These are phyloP conservation scores for Wickerhamomyces sp. DNA, from an alignment of 1,139 yeast genomes.

Conservation along the genomic window DNA sequence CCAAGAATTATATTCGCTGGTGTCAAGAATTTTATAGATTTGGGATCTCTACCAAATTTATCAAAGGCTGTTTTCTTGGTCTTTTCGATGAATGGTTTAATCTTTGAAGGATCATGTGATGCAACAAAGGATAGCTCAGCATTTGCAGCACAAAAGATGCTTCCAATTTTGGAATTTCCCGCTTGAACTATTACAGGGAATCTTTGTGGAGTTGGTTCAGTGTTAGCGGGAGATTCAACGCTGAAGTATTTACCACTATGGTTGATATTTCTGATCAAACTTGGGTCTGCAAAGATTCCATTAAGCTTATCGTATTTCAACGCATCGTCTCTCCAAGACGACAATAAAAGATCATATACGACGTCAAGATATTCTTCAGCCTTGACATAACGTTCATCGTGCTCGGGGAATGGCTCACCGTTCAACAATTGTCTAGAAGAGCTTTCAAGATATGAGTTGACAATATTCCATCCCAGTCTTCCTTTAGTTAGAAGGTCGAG, in stretches of 20 bases:
- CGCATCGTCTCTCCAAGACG: conserved; percentile 39
- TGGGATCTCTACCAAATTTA: conserved; percentile 24
- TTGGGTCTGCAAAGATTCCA: conserved; percentile 30
- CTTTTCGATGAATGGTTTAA: conserved; percentile 27
- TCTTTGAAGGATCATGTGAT: conserved; percentile 25
- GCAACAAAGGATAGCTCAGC: conserved; percentile 33
- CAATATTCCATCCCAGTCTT: conserved; percentile 38
- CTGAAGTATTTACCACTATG: conserved; percentile 31
- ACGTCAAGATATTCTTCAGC: conserved; percentile 35
- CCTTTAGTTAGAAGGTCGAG: conserved; percentile 35
- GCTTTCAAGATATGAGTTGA: conserved; percentile 31
- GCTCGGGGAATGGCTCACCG: conserved; percentile 25
- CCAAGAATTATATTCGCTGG: conserved; percentile 23
- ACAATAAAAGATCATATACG: conserved; percentile 31
- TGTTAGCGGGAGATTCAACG: conserved; percentile 33
- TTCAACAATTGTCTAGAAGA: conserved; percentile 28
- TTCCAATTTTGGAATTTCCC: conserved; percentile 34
- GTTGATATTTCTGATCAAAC: conserved; percentile 29
- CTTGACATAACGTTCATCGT: conserved; percentile 32
- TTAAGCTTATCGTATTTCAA: conserved; percentile 25
- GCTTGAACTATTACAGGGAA: conserved; percentile 37
- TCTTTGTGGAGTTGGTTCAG: conserved; percentile 35
- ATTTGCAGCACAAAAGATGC: conserved; percentile 33
- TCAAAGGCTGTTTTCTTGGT: conserved; percentile 25
- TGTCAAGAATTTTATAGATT: conserved; percentile 24